A percentile compares a stretch with the other conserved stretches of the same genome.
phyloP scores from a whole-genome alignment of 2,329 filamentous ascomycete genomes.

The Ophiostoma sp. region DNA sequence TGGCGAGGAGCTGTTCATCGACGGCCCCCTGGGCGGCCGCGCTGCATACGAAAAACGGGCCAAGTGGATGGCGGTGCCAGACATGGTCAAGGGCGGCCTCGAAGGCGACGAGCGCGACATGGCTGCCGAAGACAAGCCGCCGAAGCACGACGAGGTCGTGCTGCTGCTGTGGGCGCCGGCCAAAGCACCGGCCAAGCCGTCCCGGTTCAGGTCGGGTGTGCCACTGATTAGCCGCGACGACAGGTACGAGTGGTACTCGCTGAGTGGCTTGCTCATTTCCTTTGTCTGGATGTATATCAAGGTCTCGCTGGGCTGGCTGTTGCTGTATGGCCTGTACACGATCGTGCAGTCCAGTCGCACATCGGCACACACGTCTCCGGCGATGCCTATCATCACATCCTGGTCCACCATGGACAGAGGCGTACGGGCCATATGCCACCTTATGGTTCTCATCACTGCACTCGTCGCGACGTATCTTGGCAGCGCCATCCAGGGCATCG shows the following conservation, averaged over 20 bases:
- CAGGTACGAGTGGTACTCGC: background rate
- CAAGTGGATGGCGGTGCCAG: slow-evolving; percentile 12
- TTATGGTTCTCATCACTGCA: background rate
- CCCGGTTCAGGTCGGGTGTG: background rate
- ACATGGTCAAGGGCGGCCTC: slow-evolving; percentile 12
- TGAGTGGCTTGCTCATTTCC: background rate
- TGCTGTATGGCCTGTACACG: background rate
- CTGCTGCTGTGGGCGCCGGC: slow-evolving; percentile 15
- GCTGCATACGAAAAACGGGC: background rate
- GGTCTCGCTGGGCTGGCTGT: background rate
- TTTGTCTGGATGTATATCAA: background rate
- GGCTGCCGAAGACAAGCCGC: slow-evolving; percentile 13
- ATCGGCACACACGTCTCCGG: background rate
- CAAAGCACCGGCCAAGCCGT: background rate
- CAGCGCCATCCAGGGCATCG: background rate
- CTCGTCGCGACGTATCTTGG: background rate
- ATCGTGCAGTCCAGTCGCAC: background rate
- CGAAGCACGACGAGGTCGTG: slow-evolving; percentile 18
- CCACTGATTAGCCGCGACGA: background rate
- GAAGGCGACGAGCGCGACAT: slow-evolving; percentile 11
- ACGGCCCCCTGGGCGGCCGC: slow-evolving; percentile 7
- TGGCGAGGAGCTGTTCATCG: background rate
- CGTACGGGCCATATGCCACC: background rate
- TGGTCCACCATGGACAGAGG: background rate
- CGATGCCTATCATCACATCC: background rate